Evolutionary conservation across 768 basidiomycete species (phyloP), one percentile per base, ranked within the genome.

Genomic region (Auriculariales sp.): DNA sequence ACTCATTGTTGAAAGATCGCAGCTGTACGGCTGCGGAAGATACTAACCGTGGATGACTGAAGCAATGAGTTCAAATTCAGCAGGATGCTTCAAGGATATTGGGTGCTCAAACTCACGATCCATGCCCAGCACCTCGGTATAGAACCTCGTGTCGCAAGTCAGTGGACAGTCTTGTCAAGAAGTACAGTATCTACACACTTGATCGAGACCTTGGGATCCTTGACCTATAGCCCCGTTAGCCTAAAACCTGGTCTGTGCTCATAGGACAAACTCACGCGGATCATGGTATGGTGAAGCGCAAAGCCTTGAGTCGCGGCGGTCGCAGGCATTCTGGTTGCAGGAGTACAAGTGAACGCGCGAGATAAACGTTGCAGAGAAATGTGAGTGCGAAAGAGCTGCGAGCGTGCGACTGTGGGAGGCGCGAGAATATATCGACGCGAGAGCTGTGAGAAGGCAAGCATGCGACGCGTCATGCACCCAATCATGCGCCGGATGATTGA

Each of bases 221-320:
- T 92, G 62, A 94, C n/a, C n/a, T n/a, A n/a, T n/a, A n/a, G n/a
- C n/a, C n/a, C n/a, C n/a, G n/a, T n/a, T n/a, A n/a, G n/a, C n/a
- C n/a, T n/a, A n/a, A n/a, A n/a, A n/a, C n/a, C n/a, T n/a, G n/a
- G n/a, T n/a, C n/a, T n/a, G n/a, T n/a, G n/a, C n/a, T n/a, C n/a
- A n/a, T n/a, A n/a, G n/a, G n/a, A n/a, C n/a, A n/a, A n/a, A n/a
- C n/a, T n/a, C n/a, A n/a, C 72, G 57, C 91, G 77, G 57, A 92
- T 63, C 89, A 89, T 90, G 17, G 83, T 86, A 64, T 91, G 87
- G 61, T 89, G 87, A 67, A 84, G 79, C 82, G 71, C 74, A 67
- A 78, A 83, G 56, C 75, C 74, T 1, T 78, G 72, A 6, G 81
- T 82, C 58, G 79, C 80, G 59, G 75, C 59, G 35, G 74, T 70